Conservation (phyloP, 768 basidiomycete genomes). For the Collybia sordida region DNA sequence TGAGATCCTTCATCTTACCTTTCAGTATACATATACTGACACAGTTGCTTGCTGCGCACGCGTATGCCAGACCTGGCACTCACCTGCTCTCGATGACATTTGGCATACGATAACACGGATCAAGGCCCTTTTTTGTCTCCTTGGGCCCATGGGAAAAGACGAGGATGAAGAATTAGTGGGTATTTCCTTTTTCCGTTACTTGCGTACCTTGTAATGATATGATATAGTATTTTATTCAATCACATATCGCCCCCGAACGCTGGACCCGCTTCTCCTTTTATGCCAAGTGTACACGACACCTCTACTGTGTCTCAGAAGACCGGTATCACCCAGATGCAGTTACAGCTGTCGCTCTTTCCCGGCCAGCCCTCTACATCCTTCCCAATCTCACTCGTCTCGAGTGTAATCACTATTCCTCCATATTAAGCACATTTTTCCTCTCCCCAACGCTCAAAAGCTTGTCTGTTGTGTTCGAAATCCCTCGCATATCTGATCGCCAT, state of each 20-base stretch:
- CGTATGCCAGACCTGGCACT: constrained; percentile 18
- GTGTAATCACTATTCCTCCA: constrained; percentile 5
- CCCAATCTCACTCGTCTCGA: constrained; percentile 16
- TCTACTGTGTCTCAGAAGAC: constrained; percentile 6
- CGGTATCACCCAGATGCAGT: constrained; percentile 5
- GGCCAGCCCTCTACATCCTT: constrained; percentile 10
- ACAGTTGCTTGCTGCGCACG: constrained; percentile 12
- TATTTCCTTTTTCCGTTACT: not conserved
- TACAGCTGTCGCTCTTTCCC: constrained; percentile 8
- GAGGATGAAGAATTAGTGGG: constrained; percentile 7
- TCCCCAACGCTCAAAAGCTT: constrained; percentile 7
- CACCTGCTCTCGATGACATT: constrained; percentile 15
- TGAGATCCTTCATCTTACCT: constrained; percentile 16
- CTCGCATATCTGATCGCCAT: too few relatives aligned
- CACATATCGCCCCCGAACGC: constrained; percentile 13
- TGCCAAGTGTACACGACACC: constrained; percentile 19
- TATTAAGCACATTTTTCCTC: constrained; percentile 8
- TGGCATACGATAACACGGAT: constrained; percentile 18
- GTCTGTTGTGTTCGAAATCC: constrained; percentile 1
- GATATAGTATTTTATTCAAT: constrained; percentile 9
- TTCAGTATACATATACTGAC: constrained; percentile 10
- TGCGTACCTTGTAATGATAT: not conserved
- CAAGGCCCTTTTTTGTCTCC: constrained; percentile 16
- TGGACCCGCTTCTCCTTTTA: constrained; percentile 21
- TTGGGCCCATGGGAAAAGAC: constrained; percentile 12